phyloP scores from a whole-genome alignment of 2,329 filamentous ascomycete species.

The Penicillium vulpinum region DNA sequence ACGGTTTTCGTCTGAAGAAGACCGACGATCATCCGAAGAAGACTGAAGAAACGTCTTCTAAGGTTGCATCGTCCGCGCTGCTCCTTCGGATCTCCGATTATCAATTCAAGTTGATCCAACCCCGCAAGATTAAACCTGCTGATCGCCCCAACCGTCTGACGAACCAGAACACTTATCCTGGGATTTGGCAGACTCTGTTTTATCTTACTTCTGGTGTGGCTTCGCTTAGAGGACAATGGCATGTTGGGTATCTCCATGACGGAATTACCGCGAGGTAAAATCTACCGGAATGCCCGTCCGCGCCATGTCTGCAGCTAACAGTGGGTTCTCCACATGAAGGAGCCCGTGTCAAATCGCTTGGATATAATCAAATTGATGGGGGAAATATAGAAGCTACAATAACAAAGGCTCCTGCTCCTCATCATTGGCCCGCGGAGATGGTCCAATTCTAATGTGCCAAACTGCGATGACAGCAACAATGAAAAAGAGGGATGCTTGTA shows the following conservation, averaged over 20 bases:
- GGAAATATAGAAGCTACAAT: neutral
- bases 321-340: neutral
- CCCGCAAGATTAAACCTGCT: conserved; percentile 16
- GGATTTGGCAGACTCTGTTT: neutral
- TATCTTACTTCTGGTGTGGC: neutral
- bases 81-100: conserved; percentile 21
- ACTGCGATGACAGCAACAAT: conserved; percentile 14
- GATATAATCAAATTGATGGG: neutral
- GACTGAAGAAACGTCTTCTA: neutral
- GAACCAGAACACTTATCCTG: neutral
- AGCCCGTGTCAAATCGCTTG: neutral
- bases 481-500: conserved; percentile 24
- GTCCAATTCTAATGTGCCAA: conserved; percentile 13
- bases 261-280: neutral
- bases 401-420: conserved; percentile 15
- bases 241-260: neutral
- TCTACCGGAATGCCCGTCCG: neutral
- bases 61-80: conserved; percentile 20
- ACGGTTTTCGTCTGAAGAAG: conserved; percentile 8
- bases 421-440: neutral
- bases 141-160: conserved; percentile 14
- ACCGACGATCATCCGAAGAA: conserved; percentile 1
- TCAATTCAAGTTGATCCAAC: conserved; percentile 4
- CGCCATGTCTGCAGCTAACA: neutral
- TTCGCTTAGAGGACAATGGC: neutral